Conservation (phyloP, 2,329 filamentous ascomycete genomes). For the Hymenoscyphus occultus region DNA sequence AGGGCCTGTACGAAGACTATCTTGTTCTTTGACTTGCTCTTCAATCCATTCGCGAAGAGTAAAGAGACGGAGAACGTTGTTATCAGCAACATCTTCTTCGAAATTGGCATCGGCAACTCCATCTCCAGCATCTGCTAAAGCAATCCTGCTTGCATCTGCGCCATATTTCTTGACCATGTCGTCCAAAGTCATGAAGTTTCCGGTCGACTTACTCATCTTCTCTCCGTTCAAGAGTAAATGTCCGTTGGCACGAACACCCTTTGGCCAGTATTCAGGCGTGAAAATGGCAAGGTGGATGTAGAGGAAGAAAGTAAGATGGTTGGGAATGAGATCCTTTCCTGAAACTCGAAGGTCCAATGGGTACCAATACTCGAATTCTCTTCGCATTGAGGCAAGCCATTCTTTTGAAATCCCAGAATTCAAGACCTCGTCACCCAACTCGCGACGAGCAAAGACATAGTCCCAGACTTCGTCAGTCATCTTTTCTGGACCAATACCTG, state of each 20-base stretch:
- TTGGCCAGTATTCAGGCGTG: slow-evolving; percentile 83
- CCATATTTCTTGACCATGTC: slow-evolving; percentile 90
- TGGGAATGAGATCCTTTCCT: slow-evolving; percentile 90
- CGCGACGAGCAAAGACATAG: slow-evolving; percentile 80
- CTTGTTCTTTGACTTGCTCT: slow-evolving; percentile 70
- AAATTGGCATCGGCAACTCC: slow-evolving; percentile 96
- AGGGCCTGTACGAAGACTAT: slow-evolving; percentile 70
- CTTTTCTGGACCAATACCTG: slow-evolving; percentile 73
- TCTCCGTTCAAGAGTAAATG: slow-evolving; percentile 93
- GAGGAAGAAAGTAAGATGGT: slow-evolving; percentile 93
- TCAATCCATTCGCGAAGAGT: slow-evolving; percentile 88
- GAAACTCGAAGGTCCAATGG: slow-evolving; percentile 84
- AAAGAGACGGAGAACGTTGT: slow-evolving; percentile 81
- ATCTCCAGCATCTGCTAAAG: slow-evolving; percentile 91
- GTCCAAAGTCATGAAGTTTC: slow-evolving; percentile 91
- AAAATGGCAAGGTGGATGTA: slow-evolving; percentile 94
- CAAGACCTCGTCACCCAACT: slow-evolving; percentile 63
- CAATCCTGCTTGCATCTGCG: slow-evolving; percentile 86
- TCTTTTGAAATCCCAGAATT: slow-evolving; percentile 70
- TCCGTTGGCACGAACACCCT: slow-evolving; percentile 81
- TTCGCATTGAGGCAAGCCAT: slow-evolving; percentile 73
- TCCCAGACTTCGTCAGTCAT: slow-evolving; percentile 97
- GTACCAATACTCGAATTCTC: slow-evolving; percentile 97
- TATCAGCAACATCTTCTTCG: slow-evolving; percentile 91
- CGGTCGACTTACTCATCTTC: slow-evolving; percentile 98